Evolutionary conservation across 352 stramenopile species (phyloP).

Genomic region (Saprolegnia parasitica): DNA sequence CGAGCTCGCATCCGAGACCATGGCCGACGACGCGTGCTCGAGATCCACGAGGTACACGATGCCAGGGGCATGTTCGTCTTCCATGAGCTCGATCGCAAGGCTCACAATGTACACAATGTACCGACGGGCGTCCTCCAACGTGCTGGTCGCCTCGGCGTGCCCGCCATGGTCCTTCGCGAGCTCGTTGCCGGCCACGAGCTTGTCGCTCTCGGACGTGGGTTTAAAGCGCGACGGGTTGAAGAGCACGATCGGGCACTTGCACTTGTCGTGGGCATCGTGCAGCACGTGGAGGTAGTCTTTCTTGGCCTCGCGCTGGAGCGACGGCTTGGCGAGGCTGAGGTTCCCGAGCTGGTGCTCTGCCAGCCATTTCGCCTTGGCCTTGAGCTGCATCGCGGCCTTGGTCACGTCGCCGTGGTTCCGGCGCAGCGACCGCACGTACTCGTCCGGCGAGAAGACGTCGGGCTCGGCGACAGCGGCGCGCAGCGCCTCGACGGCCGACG

Average conservation of each 20-base stretch:
- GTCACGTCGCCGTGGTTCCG: slow-evolving; percentile 65
- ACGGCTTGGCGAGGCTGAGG: slow-evolving; percentile 55
- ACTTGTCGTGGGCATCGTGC: slow-evolving; percentile 45
- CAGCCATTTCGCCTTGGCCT: slow-evolving; percentile 57
- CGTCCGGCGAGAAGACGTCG: slow-evolving; percentile 44
- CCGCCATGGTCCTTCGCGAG: slow-evolving; percentile 16
- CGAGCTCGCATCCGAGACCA: slow-evolving; percentile 15
- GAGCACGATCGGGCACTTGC: slow-evolving; percentile 53
- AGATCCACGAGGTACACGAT: slow-evolving; percentile 68
- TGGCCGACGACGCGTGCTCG: slow-evolving; percentile 31
- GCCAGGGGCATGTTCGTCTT: slow-evolving; percentile 54
- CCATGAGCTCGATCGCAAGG: slow-evolving; percentile 64
- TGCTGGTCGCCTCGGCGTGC: slow-evolving; percentile 53
- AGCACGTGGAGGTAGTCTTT: slow-evolving; percentile 76
- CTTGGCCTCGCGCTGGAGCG: slow-evolving; percentile 59
- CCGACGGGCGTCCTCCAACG: slow-evolving; percentile 56
- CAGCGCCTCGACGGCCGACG: slow-evolving; percentile 53
- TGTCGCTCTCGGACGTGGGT: slow-evolving; percentile 51
- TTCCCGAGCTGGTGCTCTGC: slow-evolving; percentile 43
- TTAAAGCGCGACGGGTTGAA: slow-evolving; percentile 61
- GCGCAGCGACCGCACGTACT: slow-evolving; percentile 57
- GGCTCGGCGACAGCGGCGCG: slow-evolving; percentile 62
- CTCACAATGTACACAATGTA: slow-evolving; percentile 76
- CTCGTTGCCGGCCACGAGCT: slow-evolving; percentile 32
- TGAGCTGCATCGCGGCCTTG: slow-evolving; percentile 59